Percentiles rank a stretch among this genome's conserved stretches.
These are phyloP conservation scores for Trametes sanguinea DNA, from an alignment of 768 basidiomycete genomes.

Conservation along the genomic window DNA sequence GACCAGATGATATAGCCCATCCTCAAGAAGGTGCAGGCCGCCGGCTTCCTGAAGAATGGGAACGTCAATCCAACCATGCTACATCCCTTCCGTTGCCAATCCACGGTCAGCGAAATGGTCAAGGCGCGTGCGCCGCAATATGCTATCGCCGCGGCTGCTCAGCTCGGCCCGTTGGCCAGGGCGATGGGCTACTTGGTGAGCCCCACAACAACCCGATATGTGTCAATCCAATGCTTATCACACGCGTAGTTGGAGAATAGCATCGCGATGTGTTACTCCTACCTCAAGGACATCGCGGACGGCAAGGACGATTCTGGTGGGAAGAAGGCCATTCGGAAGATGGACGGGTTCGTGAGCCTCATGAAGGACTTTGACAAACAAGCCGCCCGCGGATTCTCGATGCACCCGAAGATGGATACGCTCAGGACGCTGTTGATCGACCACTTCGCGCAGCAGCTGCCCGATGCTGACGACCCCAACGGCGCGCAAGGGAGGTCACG, in stretches of 20 bases:
- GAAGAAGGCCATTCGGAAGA: slow-evolving; percentile 48
- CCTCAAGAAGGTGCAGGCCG: slow-evolving; percentile 38
- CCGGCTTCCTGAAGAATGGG: slow-evolving; percentile 47
- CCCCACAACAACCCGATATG: not conserved
- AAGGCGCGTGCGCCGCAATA: slow-evolving; percentile 41
- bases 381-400: slow-evolving; percentile 50
- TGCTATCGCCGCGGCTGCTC: slow-evolving; percentile 53
- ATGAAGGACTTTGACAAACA: slow-evolving; percentile 69
- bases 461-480: slow-evolving; percentile 38
- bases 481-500: slow-evolving; percentile 49
- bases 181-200: slow-evolving; percentile 88
- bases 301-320: slow-evolving; percentile 40
- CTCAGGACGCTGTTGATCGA: slow-evolving; percentile 73
- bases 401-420: slow-evolving; percentile 93
- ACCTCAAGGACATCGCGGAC: slow-evolving; percentile 53
- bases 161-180: slow-evolving; percentile 63
- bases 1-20: slow-evolving; percentile 34
- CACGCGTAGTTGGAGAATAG: slow-evolving; percentile 75
- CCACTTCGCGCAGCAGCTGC: slow-evolving; percentile 66
- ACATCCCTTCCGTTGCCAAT: slow-evolving; percentile 64
- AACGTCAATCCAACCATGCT: slow-evolving; percentile 58
- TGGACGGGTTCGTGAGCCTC: slow-evolving; percentile 63
- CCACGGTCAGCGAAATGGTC: slow-evolving; percentile 41
- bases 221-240: too few relatives aligned
- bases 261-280: slow-evolving; percentile 72